These are phyloP conservation scores for Erigeron canadensis DNA, from an alignment of 129 eudicot species.

Conservation along the genomic window DNA sequence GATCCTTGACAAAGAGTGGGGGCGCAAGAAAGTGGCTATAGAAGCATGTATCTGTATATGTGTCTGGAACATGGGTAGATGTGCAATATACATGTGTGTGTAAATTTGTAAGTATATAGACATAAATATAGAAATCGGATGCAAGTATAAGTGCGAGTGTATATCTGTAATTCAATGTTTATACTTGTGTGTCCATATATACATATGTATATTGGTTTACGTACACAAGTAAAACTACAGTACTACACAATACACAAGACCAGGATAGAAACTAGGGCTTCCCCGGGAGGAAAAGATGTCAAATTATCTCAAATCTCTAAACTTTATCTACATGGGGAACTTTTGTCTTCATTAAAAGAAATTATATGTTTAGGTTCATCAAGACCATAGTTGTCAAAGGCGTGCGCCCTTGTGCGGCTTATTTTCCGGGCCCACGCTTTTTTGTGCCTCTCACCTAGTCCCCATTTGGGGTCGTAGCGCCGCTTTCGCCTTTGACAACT, in stretches of 20 bases:
- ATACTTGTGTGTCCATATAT: not conserved
- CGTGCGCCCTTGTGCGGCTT: too few relatives aligned
- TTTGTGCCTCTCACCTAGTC: too few relatives aligned
- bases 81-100: not conserved
- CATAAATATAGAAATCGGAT: not conserved
- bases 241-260: not conserved
- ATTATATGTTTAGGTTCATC: not conserved
- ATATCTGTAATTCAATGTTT: not conserved
- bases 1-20: not conserved
- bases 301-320: too few relatives aligned
- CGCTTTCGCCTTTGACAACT: too few relatives aligned
- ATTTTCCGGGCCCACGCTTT: too few relatives aligned
- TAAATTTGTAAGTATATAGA: not conserved
- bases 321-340: too few relatives aligned
- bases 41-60: not conserved
- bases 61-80: not conserved
- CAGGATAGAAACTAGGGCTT: too few relatives aligned
- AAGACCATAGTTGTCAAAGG: too few relatives aligned
- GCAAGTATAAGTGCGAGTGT: not conserved
- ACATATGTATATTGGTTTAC: not conserved
- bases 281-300: too few relatives aligned
- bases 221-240: not conserved
- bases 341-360: not conserved
- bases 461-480: too few relatives aligned
- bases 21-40: not conserved